These are phyloP conservation scores for Pestalotiopsis sp. DNA, from an alignment of 2,329 filamentous ascomycete genomes.

Conservation along the genomic window DNA sequence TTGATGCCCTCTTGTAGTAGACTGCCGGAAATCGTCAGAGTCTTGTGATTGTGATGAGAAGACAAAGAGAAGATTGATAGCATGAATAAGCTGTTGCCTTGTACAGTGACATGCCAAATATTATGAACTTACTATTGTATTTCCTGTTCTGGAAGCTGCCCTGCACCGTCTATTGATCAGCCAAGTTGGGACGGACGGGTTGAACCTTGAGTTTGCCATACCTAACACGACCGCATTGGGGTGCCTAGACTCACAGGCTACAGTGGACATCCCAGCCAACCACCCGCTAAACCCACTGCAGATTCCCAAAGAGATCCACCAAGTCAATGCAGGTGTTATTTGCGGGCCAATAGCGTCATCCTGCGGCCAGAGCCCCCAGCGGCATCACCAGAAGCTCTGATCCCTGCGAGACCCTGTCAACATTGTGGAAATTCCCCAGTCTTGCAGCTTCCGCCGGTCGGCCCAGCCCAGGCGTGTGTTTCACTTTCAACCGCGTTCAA, in stretches of 20 bases:
- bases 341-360: conserved; percentile 1
- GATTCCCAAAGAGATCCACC: not conserved
- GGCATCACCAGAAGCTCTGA: not conserved
- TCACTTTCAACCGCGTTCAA: not conserved
- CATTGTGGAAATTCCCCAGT: not conserved
- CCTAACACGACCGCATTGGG: not conserved
- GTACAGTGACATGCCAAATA: too few species aligned
- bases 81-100: too few species aligned
- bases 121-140: too few species aligned
- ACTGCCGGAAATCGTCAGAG: too few species aligned
- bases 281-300: not conserved
- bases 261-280: not conserved
- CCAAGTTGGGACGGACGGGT: not conserved
- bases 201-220: not conserved
- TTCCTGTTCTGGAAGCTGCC: too few species aligned
- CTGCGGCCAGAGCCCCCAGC: not conserved
- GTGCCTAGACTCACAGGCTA: not conserved
- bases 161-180: too few species aligned
- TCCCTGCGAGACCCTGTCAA: not conserved
- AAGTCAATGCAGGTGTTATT: not conserved
- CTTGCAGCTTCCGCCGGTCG: not conserved
- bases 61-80: too few species aligned
- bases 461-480: not conserved
- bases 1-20: too few species aligned
- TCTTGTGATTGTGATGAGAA: too few species aligned